phyloP scores from a whole-genome alignment of 352 stramenopile genomes.

The Phytophthora cryptogea region DNA sequence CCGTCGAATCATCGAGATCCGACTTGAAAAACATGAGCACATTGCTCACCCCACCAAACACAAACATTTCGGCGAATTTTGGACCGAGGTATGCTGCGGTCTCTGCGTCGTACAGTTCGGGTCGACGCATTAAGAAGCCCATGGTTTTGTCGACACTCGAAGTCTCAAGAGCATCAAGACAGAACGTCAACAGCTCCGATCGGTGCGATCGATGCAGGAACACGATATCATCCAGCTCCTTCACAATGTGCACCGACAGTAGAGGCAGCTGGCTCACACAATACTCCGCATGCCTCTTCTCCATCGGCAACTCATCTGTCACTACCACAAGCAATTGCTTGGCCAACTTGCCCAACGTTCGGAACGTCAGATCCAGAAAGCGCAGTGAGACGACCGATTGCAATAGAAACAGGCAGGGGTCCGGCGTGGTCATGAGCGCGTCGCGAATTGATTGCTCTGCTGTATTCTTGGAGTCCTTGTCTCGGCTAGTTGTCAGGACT shows the following conservation, averaged over 20 bases:
- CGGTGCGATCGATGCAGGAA: slow-evolving; percentile 51
- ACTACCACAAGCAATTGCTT: slow-evolving; percentile 71
- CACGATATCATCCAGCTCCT: slow-evolving; percentile 70
- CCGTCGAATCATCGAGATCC: slow-evolving; percentile 44
- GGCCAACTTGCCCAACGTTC: slow-evolving; percentile 67
- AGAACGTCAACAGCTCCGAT: slow-evolving; percentile 54
- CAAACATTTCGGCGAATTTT: slow-evolving; percentile 70
- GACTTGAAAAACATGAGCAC: slow-evolving; percentile 69
- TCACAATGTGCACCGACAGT: slow-evolving; percentile 74
- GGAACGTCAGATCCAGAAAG: slow-evolving; percentile 66
- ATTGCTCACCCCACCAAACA: slow-evolving; percentile 48
- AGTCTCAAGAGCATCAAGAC: slow-evolving; percentile 58
- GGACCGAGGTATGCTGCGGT: slow-evolving; percentile 45
- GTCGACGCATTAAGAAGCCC: slow-evolving; percentile 57
- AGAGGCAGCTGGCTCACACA: slow-evolving; percentile 57
- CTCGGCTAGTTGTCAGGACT: slow-evolving; percentile 66
- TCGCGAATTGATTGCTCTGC: slow-evolving; percentile 52
- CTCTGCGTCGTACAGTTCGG: slow-evolving; percentile 56
- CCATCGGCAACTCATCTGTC: slow-evolving; percentile 34
- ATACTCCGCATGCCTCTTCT: slow-evolving; percentile 52
- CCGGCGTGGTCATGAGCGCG: slow-evolving; percentile 48
- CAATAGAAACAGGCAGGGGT: slow-evolving; percentile 65
- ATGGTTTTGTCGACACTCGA: slow-evolving; percentile 76
- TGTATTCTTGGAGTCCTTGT: slow-evolving; percentile 65
- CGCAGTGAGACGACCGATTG: slow-evolving; percentile 54